Conservation (phyloP, 768 basidiomycete species). For the Cystobasidium tubakii region DNA sequence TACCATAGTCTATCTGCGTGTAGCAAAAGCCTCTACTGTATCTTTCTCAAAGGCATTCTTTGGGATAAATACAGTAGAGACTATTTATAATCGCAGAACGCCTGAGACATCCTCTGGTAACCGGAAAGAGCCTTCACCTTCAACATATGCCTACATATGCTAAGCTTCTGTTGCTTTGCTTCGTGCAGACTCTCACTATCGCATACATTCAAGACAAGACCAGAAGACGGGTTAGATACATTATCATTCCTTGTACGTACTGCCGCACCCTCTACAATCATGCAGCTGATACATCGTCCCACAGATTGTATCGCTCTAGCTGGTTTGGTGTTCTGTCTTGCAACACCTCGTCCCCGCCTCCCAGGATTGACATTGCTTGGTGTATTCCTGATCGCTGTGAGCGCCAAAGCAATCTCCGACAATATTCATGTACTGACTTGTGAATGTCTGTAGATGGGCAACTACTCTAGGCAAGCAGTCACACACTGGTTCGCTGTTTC, state of each 20-base stretch:
- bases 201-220: slow-evolving; percentile 1
- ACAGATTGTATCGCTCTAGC: not conserved
- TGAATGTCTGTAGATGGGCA: not conserved
- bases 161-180: not conserved
- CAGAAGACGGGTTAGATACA: not conserved
- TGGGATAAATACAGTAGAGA: no score
- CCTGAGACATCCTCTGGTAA: no score
- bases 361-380: slow-evolving; percentile 5
- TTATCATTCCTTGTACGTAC: not conserved
- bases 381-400: not conserved
- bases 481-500: not conserved
- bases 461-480: slow-evolving; percentile 12
- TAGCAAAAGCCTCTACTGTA: no score
- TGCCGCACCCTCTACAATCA: not conserved
- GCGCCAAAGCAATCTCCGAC: not conserved
- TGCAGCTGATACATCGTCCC: not conserved
- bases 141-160: no score
- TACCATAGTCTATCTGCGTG: no score
- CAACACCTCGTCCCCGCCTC: not conserved
- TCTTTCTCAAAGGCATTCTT: no score
- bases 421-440: not conserved
- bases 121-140: no score
- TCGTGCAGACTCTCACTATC: not conserved
- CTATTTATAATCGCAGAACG: no score
- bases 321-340: not conserved